Evolutionary conservation across 2,329 filamentous ascomycete species (phyloP).

Genomic region (Curvularia eragrostidis): DNA sequence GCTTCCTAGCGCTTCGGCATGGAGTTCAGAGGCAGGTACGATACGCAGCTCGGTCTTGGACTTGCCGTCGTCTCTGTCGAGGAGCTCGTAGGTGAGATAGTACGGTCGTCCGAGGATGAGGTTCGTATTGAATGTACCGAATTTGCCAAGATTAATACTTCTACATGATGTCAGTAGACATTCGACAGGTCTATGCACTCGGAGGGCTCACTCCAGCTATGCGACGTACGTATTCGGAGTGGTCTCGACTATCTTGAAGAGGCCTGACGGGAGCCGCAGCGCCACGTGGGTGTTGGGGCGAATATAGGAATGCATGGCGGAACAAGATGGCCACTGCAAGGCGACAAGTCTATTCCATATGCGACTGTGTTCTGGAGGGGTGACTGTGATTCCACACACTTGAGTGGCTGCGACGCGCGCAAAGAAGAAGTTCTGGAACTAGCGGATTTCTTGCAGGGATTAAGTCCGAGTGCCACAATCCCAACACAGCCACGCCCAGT

Average conservation of each 20-base stretch:
- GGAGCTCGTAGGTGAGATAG: slow-evolving; percentile 88
- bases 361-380: slow-evolving; percentile 1
- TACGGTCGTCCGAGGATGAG: slow-evolving; percentile 90
- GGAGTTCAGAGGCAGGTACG: slow-evolving; percentile 80
- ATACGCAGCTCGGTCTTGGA: slow-evolving; percentile 74
- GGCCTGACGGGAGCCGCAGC: slow-evolving; percentile 65
- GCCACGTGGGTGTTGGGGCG: slow-evolving; percentile 60
- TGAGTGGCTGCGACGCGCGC: slow-evolving; percentile 1
- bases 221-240: slow-evolving; percentile 69
- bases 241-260: slow-evolving; percentile 64
- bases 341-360: slow-evolving; percentile 19
- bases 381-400: slow-evolving; percentile 2
- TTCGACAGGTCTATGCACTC: slow-evolving; percentile 1
- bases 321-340: slow-evolving; percentile 11
- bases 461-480: neutral
- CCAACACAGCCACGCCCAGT: neutral
- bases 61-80: slow-evolving; percentile 70
- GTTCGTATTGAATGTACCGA: slow-evolving; percentile 88
- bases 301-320: slow-evolving; percentile 55
- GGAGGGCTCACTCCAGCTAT: slow-evolving; percentile 44
- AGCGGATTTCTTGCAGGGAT: slow-evolving; percentile 16
- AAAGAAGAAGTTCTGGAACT: slow-evolving; percentile 9
- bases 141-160: slow-evolving; percentile 88
- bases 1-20: slow-evolving; percentile 74
- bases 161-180: slow-evolving; percentile 56